A percentile compares a stretch with the other conserved stretches of the same genome.
Evolutionary conservation across 78 protist genomes (phyloP).

Genomic region (Pigoraptor vietnamica): DNA sequence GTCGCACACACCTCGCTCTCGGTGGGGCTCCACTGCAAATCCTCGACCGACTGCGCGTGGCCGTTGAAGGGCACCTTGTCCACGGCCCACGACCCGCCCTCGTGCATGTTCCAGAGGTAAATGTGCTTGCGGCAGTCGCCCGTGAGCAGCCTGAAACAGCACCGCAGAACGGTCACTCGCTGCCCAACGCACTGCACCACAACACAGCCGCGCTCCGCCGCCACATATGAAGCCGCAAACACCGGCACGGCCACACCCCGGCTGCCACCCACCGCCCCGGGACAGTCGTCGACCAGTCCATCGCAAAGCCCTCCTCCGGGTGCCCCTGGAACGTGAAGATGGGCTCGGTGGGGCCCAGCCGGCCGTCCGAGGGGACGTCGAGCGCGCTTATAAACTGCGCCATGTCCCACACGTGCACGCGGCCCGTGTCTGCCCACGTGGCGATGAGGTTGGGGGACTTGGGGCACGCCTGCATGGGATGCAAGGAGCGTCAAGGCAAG

Average conservation of each 20-base stretch:
- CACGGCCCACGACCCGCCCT: conserved; percentile 47
- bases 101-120: conserved; percentile 31
- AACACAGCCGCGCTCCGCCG: not conserved
- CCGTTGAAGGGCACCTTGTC: conserved; percentile 47
- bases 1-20: conserved; percentile 44
- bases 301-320: conserved; percentile 81
- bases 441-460: conserved; percentile 43
- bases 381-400: conserved; percentile 35
- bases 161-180: too few relatives aligned
- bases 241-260: not conserved
- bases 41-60: conserved; percentile 80
- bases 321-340: conserved; percentile 38
- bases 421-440: conserved; percentile 64
- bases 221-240: not conserved
- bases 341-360: not conserved
- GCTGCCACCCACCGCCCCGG: conserved; percentile 37
- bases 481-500: not conserved
- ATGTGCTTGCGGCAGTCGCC: conserved; percentile 77
- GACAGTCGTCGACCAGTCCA: conserved; percentile 72
- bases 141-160: conserved; percentile 33
- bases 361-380: conserved; percentile 19
- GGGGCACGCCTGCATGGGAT: not conserved
- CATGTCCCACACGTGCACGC: conserved; percentile 45
- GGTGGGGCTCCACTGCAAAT: conserved; percentile 85
- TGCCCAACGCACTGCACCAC: not conserved